Conservation (phyloP, 768 basidiomycete species). For the Termitomyces heimii region DNA sequence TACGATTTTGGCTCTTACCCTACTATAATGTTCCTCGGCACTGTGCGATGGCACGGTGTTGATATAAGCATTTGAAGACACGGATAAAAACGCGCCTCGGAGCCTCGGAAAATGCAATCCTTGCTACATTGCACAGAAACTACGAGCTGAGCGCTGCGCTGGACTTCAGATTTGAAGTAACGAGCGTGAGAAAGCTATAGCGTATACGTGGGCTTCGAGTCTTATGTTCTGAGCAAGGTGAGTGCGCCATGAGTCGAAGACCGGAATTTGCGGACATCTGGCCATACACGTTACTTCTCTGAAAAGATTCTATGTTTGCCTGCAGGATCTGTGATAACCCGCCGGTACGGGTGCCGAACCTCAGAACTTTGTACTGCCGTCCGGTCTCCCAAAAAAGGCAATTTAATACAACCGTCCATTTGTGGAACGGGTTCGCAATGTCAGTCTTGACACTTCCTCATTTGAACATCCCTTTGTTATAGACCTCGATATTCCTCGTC, state of each 20-base stretch:
- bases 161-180: background rate
- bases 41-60: background rate
- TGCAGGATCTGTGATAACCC: background rate
- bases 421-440: conserved; percentile 6
- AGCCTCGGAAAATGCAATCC: background rate
- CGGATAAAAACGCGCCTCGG: background rate
- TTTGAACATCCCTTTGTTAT: conserved; percentile 22
- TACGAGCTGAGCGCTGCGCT: too few relatives aligned
- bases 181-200: background rate
- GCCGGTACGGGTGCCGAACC: background rate
- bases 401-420: conserved; percentile 16
- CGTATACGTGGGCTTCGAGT: background rate
- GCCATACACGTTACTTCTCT: background rate
- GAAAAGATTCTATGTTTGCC: background rate
- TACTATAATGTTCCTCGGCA: background rate
- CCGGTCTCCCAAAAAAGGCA: conserved; percentile 14
- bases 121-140: too few relatives aligned
- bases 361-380: conserved; percentile 2
- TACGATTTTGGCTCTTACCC: background rate
- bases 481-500: background rate
- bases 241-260: background rate
- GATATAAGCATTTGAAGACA: background rate
- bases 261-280: background rate
- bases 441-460: conserved; percentile 15
- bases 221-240: too few relatives aligned